These are phyloP conservation scores for Fragosphaeria purpurea DNA, from an alignment of 2,329 filamentous ascomycete genomes.

Conservation along the genomic window DNA sequence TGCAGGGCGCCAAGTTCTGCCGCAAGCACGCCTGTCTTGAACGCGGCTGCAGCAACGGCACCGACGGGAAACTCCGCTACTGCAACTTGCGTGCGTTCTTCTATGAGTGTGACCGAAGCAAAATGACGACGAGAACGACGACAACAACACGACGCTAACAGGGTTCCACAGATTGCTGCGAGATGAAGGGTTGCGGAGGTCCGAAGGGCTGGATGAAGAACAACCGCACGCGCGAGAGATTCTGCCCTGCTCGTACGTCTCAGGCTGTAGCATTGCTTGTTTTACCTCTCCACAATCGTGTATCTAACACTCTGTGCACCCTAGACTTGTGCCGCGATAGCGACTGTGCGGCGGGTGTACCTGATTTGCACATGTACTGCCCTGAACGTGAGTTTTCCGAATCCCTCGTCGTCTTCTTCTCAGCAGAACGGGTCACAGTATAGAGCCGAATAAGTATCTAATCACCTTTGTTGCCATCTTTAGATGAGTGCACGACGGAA, in stretches of 20 bases:
- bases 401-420: background rate
- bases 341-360: background rate
- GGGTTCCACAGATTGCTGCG: slow-evolving; percentile 5
- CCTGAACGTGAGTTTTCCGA: background rate
- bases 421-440: too few relatives aligned
- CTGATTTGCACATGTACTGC: slow-evolving; percentile 6
- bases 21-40: slow-evolving; percentile 11
- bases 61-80: background rate
- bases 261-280: too few relatives aligned
- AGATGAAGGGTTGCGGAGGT: background rate
- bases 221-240: slow-evolving; percentile 4
- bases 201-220: slow-evolving; percentile 7
- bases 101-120: too few relatives aligned
- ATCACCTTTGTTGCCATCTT: too few relatives aligned
- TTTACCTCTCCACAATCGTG: too few relatives aligned
- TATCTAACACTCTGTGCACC: too few relatives aligned
- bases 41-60: slow-evolving; percentile 4
- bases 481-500: slow-evolving; percentile 6
- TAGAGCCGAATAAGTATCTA: background rate
- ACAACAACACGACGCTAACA: background rate
- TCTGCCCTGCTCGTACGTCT: slow-evolving; percentile 8
- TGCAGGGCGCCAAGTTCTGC: slow-evolving; percentile 5
- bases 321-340: slow-evolving; percentile 7
- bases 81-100: slow-evolving; percentile 5
- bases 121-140: too few relatives aligned